A percentile compares a stretch with the other conserved stretches of the same genome.
Evolutionary conservation across 768 basidiomycete genomes (phyloP).

Genomic region (Gyrodon lividus): DNA sequence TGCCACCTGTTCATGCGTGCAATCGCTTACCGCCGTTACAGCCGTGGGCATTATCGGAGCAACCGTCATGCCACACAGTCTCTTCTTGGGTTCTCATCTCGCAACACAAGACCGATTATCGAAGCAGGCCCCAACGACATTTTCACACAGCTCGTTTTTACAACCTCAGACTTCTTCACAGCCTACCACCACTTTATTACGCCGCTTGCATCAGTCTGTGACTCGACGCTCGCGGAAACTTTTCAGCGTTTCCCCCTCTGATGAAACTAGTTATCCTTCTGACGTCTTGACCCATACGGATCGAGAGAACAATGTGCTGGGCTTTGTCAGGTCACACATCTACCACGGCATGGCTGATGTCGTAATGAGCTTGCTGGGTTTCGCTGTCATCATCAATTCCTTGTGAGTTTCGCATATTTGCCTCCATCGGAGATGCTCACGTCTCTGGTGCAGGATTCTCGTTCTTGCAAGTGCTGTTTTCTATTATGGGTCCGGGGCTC

Average conservation of each 20-base stretch:
- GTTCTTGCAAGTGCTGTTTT: slow-evolving; percentile 83
- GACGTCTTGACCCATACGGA: slow-evolving; percentile 49
- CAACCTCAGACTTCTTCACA: background rate
- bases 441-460: slow-evolving; percentile 54
- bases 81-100: slow-evolving; percentile 86
- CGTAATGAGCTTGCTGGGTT: slow-evolving; percentile 66
- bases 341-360: slow-evolving; percentile 68
- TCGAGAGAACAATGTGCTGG: slow-evolving; percentile 52
- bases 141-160: slow-evolving; percentile 1
- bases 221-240: slow-evolving; percentile 10
- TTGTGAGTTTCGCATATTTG: slow-evolving; percentile 43
- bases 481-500: slow-evolving; percentile 50
- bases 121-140: slow-evolving; percentile 25
- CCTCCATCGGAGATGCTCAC: background rate
- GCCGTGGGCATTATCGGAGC: slow-evolving; percentile 77
- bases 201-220: slow-evolving; percentile 12
- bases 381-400: slow-evolving; percentile 88
- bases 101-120: slow-evolving; percentile 77
- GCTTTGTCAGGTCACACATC: slow-evolving; percentile 61
- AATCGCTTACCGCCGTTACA: slow-evolving; percentile 26
- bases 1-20: slow-evolving; percentile 5
- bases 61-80: slow-evolving; percentile 90
- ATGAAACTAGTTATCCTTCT: slow-evolving; percentile 18
- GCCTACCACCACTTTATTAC: slow-evolving; percentile 18
- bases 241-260: slow-evolving; percentile 25